These are phyloP conservation scores for Piper betle DNA, from an alignment of 164 flowering plant species.

Conservation along the genomic window DNA sequence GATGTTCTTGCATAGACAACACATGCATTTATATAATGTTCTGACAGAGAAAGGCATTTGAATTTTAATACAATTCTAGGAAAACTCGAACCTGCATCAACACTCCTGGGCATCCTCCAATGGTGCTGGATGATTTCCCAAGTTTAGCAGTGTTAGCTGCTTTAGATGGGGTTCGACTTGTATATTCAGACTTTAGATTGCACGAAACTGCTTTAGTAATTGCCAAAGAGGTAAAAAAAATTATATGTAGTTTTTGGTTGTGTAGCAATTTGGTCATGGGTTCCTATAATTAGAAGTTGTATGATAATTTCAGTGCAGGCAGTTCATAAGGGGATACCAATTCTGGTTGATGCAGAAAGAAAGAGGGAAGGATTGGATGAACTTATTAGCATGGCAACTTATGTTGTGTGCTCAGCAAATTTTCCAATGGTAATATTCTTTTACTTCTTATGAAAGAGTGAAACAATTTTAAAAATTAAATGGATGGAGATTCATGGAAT, in stretches of 20 bases:
- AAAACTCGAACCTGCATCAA: conserved; percentile 86
- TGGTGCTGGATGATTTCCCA: conserved; percentile 62
- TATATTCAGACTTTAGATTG: conserved; percentile 62
- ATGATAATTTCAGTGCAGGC: conserved; percentile 51
- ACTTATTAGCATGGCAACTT: conserved; percentile 45
- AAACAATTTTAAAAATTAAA: no score
- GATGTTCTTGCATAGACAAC: no score
- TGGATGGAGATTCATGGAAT: background rate
- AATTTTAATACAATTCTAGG: conserved; percentile 32
- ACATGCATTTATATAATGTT: no score
- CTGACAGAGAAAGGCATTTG: background rate
- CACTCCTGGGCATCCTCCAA: conserved; percentile 74
- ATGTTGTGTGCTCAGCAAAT: conserved; percentile 69
- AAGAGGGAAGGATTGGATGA: conserved; percentile 80
- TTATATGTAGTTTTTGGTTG: background rate
- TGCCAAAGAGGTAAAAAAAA: conserved; percentile 54
- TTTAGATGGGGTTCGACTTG: conserved; percentile 47
- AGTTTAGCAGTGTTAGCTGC: conserved; percentile 42
- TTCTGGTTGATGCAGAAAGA: conserved; percentile 76
- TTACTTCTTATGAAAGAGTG: background rate
- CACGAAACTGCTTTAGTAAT: conserved; percentile 63
- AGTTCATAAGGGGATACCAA: conserved; percentile 48
- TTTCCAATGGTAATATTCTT: conserved; percentile 62
- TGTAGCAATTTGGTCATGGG: background rate
- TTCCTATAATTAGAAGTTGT: conserved; percentile 8